A percentile compares a stretch with the other conserved stretches of the same genome.
Conservation (phyloP, 257 asterid species). For the Nicotiana tomentosiformis region DNA sequence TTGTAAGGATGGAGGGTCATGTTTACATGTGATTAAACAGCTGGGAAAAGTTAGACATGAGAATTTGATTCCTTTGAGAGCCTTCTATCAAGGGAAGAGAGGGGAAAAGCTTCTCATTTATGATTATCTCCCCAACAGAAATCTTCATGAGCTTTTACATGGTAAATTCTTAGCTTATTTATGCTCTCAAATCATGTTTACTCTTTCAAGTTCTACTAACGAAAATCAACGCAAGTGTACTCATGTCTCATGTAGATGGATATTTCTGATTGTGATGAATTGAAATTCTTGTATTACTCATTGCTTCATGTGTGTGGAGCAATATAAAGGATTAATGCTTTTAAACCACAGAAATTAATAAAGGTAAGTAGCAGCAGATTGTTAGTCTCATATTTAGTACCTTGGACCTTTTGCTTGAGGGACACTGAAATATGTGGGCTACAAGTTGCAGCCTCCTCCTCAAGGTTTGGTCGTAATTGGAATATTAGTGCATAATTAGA, state of each 20-base stretch:
- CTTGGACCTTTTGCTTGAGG: background rate
- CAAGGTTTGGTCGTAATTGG: background rate
- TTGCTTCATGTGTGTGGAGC: background rate
- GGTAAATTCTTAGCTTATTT: slow-evolving; percentile 36
- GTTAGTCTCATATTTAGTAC: background rate
- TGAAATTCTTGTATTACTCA: background rate
- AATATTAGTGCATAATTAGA: background rate
- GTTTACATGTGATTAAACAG: slow-evolving; percentile 66
- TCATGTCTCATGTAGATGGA: background rate
- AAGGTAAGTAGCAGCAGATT: background rate
- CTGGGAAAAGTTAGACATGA: slow-evolving; percentile 84
- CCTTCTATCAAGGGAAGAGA: slow-evolving; percentile 94
- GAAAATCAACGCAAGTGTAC: background rate
- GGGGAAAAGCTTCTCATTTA: slow-evolving; percentile 96
- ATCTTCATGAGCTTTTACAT: slow-evolving; percentile 79
- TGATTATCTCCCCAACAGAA: slow-evolving; percentile 70
- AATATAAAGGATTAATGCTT: background rate
- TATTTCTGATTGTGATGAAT: background rate
- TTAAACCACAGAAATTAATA: no score
- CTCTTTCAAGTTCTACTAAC: background rate
- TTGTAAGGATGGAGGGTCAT: slow-evolving; percentile 61
- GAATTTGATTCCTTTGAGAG: slow-evolving; percentile 86
- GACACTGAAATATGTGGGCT: background rate
- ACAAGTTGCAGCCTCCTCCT: background rate
- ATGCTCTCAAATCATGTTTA: background rate